Base-by-base conservation (phyloP, 2,329 filamentous ascomycete species). In the Verticillium tricorpus region DNA sequence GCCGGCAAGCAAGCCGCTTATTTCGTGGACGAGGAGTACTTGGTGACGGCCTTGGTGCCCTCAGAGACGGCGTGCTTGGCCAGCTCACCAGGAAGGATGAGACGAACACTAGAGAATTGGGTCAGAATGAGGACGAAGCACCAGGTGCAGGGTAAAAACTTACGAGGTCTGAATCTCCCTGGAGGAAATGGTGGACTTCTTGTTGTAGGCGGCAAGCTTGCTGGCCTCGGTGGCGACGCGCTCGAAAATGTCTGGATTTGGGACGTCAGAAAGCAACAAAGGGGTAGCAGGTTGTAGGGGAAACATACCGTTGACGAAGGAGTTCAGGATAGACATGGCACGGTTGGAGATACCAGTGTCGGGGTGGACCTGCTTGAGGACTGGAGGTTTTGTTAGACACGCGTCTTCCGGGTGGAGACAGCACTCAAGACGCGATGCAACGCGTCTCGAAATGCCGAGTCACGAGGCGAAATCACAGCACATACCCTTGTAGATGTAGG, bases 301-400 rank as follows among this genome's bases (percentile, higher is more conserved):
- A n/a, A n/a, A 35, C 89, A 77, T 85, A 94, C 91, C 93, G 78
- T 98, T 99, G 85, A 99, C 95, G 77, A 99, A 99, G 0, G 95
- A 99, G 90, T 99, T 99, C 75, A 99, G 83, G 77, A 99, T 99
- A 61, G 93, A 97, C 95, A 99, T 99, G 78, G 95, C 95, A 75
- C 95, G 93, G 87, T 97, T 98, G 79, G 95, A 98, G 82, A 99
- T 99, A 92, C 95, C 95, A 73, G 95, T 99, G 82, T 99, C 95
- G 67, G 95, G 95, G 85, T 99, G 95, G 71, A 99, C 95, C 88
- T 99, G 95, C 90, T 99, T 99, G 78, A 99, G 90, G 74, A 99
- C 95, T 98, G 71, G 8, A 72, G 34, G 45, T 60, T 59, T 60
- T 59, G 73, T 79, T 67, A 79, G 70, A 64, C 60, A 62, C 66